These are phyloP conservation scores for Limtongozyma cylindracea DNA, from an alignment of 805 yeast species.

Conservation along the genomic window DNA sequence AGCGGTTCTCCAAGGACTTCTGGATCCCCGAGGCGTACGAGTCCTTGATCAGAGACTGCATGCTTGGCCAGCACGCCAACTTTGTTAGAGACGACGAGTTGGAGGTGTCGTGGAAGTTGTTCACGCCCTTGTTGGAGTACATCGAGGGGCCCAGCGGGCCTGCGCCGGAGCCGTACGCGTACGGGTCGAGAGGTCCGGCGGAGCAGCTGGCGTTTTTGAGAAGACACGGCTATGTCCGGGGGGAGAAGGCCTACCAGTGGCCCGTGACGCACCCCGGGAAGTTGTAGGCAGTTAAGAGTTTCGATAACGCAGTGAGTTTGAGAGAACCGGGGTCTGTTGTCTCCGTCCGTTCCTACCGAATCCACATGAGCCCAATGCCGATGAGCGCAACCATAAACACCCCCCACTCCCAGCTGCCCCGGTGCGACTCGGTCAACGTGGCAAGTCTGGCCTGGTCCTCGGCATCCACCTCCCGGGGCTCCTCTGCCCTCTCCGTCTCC, in stretches of 20 bases:
- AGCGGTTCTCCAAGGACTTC: constrained; percentile 55
- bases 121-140: constrained; percentile 71
- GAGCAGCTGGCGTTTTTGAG: constrained; percentile 32
- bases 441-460: no score
- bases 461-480: no score
- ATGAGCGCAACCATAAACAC: no score
- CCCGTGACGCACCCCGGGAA: constrained; percentile 27
- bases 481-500: no score
- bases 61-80: constrained; percentile 85
- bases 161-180: constrained; percentile 43
- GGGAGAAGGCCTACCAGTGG: constrained; percentile 62
- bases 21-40: constrained; percentile 98
- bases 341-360: no score
- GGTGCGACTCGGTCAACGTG: no score
- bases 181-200: constrained; percentile 82
- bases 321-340: no score
- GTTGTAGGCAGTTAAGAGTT: no score
- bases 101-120: constrained; percentile 77
- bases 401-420: no score
- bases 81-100: constrained; percentile 96
- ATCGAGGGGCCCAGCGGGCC: constrained; percentile 56
- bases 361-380: no score
- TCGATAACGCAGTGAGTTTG: no score
- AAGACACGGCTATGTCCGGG: constrained; percentile 50
- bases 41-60: constrained; percentile 75